Conservation (phyloP, 2,329 filamentous ascomycete genomes). For the Cladosporium sp. region DNA sequence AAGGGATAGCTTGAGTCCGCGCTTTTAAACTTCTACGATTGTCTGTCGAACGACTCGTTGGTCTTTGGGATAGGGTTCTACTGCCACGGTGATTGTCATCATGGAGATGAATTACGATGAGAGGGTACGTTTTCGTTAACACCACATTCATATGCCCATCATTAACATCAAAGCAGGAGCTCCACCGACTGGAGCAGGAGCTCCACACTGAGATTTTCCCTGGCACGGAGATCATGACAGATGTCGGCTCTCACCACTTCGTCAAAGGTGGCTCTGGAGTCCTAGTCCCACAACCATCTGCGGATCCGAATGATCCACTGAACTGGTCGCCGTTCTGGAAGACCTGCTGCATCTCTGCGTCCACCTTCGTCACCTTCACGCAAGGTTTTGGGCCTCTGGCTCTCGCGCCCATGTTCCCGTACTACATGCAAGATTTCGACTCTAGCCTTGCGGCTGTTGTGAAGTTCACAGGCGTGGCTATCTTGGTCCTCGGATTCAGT, state of each 20-base stretch:
- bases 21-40: background rate
- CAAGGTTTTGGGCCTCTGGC: conserved; percentile 58
- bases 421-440: conserved; percentile 48
- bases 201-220: conserved; percentile 56
- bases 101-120: conserved; percentile 54
- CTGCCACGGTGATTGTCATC: conserved; percentile 17
- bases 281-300: conserved; percentile 54
- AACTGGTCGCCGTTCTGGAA: conserved; percentile 55
- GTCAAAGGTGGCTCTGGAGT: conserved; percentile 55
- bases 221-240: conserved; percentile 61
- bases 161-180: conserved; percentile 37
- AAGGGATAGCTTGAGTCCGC: background rate
- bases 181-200: conserved; percentile 51
- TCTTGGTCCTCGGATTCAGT: conserved; percentile 59
- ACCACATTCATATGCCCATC: background rate
- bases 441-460: conserved; percentile 51
- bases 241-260: conserved; percentile 64
- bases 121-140: conserved; percentile 30
- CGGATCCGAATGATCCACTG: conserved; percentile 47
- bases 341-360: conserved; percentile 48
- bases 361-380: conserved; percentile 51
- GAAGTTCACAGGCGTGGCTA: conserved; percentile 58
- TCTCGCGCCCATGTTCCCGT: conserved; percentile 60
- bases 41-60: background rate
- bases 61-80: background rate